Conservation (phyloP, 176 grass and related monocot genomes). For the Elaeis guineensis region DNA sequence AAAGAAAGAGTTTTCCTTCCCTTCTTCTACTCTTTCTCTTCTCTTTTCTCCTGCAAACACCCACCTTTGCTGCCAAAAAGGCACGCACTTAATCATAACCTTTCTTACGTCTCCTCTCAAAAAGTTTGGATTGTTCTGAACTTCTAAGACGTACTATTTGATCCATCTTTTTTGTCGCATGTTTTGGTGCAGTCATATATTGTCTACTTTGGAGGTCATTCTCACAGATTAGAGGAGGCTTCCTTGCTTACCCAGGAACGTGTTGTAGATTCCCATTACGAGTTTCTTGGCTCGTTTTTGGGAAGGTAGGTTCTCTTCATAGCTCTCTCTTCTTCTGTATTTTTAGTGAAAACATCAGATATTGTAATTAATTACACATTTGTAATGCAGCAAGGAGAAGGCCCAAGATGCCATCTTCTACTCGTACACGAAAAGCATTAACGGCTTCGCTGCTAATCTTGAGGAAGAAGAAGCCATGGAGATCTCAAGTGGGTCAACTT, state of each 20-base stretch:
- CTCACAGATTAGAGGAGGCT: slow-evolving; percentile 36
- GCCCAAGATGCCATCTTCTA: slow-evolving; percentile 79
- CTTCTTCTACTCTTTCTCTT: slow-evolving; percentile 14
- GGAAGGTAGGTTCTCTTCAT: slow-evolving; percentile 42
- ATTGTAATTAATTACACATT: background rate
- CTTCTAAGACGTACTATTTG: too few species aligned
- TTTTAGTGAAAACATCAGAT: background rate
- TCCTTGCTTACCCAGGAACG: slow-evolving; percentile 29
- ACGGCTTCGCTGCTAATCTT: slow-evolving; percentile 77
- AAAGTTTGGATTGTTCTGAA: too few species aligned
- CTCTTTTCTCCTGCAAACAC: slow-evolving; percentile 23
- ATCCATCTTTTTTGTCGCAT: background rate
- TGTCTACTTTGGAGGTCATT: slow-evolving; percentile 66
- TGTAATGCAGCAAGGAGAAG: slow-evolving; percentile 44
- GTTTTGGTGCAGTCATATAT: slow-evolving; percentile 53
- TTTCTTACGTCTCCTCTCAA: too few species aligned
- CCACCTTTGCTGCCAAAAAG: slow-evolving; percentile 26
- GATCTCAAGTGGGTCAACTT: slow-evolving; percentile 35
- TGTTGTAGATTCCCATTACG: slow-evolving; percentile 44
- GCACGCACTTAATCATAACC: too few species aligned
- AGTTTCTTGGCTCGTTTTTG: slow-evolving; percentile 49
- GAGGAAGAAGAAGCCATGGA: slow-evolving; percentile 47
- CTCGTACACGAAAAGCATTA: slow-evolving; percentile 86
- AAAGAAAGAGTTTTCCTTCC: slow-evolving; percentile 6
- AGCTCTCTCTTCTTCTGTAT: background rate